phyloP scores from a whole-genome alignment of 495 filamentous ascomycete species.

The Penicillium pancosmium region DNA sequence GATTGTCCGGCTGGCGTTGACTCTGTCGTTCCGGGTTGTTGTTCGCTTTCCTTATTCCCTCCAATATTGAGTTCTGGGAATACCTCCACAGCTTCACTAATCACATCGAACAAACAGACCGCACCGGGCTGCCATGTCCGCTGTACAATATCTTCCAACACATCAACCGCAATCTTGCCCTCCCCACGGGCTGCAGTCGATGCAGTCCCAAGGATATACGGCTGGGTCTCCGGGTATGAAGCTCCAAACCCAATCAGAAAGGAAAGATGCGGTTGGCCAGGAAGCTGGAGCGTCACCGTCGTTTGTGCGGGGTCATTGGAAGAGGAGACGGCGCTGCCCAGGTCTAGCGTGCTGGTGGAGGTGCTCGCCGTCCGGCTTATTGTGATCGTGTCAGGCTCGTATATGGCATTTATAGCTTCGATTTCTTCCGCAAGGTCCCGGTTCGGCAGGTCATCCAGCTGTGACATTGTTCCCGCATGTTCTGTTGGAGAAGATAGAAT shows the following conservation, averaged over 20 bases:
- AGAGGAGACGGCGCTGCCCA: slow-evolving; percentile 24
- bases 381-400: slow-evolving; percentile 67
- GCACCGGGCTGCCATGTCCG: slow-evolving; percentile 69
- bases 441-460: slow-evolving; percentile 43
- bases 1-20: slow-evolving; percentile 9
- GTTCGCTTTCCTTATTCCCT: slow-evolving; percentile 21
- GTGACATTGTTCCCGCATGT: slow-evolving; percentile 24
- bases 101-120: slow-evolving; percentile 86
- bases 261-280: slow-evolving; percentile 46
- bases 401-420: slow-evolving; percentile 91
- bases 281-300: slow-evolving; percentile 44
- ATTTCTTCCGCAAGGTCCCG: slow-evolving; percentile 78
- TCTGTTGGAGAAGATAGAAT: slow-evolving; percentile 11
- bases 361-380: slow-evolving; percentile 43
- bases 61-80: slow-evolving; percentile 53
- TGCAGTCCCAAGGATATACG: slow-evolving; percentile 66
- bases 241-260: slow-evolving; percentile 69
- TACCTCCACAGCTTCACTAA: slow-evolving; percentile 58
- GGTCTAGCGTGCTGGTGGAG: slow-evolving; percentile 49
- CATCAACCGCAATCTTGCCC: slow-evolving; percentile 64
- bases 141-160: slow-evolving; percentile 66
- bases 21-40: slow-evolving; percentile 8
- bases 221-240: slow-evolving; percentile 72
- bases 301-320: slow-evolving; percentile 28
- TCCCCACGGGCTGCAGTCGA: slow-evolving; percentile 59